Conservation (phyloP, 768 basidiomycete species). For the Panus rudis region DNA sequence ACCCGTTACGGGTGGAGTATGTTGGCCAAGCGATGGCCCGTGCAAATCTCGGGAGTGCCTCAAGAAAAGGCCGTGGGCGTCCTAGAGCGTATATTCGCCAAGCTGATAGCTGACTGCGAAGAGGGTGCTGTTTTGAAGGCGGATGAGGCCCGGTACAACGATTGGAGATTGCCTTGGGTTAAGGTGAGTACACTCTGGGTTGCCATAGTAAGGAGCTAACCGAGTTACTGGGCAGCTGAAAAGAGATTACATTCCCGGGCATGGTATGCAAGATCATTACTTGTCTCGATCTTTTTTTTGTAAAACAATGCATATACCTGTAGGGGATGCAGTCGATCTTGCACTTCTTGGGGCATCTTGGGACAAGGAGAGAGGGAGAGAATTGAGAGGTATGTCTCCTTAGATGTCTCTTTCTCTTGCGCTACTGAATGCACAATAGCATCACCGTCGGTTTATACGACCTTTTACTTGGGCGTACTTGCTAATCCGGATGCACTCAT, state of each 20-base stretch:
- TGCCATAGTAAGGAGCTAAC: background rate
- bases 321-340: slow-evolving; percentile 65
- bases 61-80: slow-evolving; percentile 22
- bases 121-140: slow-evolving; percentile 81
- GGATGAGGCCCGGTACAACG: slow-evolving; percentile 60
- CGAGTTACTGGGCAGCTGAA: slow-evolving; percentile 40
- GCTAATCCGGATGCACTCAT: slow-evolving; percentile 39
- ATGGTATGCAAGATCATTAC: slow-evolving; percentile 34
- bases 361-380: slow-evolving; percentile 73
- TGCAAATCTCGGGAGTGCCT: slow-evolving; percentile 37
- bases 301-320: background rate
- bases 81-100: slow-evolving; percentile 36
- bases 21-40: slow-evolving; percentile 47
- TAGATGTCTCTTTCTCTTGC: background rate
- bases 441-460: slow-evolving; percentile 65
- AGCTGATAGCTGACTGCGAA: slow-evolving; percentile 42
- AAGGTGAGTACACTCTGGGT: slow-evolving; percentile 40
- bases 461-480: slow-evolving; percentile 71
- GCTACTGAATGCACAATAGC: slow-evolving; percentile 40
- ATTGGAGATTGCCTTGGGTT: slow-evolving; percentile 65
- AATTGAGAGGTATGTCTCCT: slow-evolving; percentile 53
- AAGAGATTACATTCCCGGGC: slow-evolving; percentile 81
- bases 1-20: slow-evolving; percentile 54
- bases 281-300: no score
- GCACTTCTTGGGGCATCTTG: slow-evolving; percentile 71